Conservation (phyloP, 352 stramenopile genomes). For the Phytophthora pluvialis region DNA sequence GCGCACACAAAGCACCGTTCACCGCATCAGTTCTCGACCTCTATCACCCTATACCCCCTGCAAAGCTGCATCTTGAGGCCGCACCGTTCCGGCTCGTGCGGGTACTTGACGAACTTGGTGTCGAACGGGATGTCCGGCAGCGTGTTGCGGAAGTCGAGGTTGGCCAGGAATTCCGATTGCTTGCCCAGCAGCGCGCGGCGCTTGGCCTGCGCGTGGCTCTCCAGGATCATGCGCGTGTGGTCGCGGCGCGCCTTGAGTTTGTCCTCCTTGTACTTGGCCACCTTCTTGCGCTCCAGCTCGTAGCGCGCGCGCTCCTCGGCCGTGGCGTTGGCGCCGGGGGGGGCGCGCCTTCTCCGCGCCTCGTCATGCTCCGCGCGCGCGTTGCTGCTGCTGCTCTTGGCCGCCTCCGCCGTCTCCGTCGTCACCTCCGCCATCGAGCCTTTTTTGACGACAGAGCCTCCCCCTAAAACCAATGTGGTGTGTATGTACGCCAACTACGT, state of each 20-base stretch:
- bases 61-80: conserved; percentile 3
- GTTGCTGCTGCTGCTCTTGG: conserved; percentile 27
- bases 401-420: conserved; percentile 19
- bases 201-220: conserved; percentile 87
- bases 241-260: conserved; percentile 87
- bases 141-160: conserved; percentile 83
- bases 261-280: conserved; percentile 91
- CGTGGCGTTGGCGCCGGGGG: conserved; percentile 60
- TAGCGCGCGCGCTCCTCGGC: conserved; percentile 80
- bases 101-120: conserved; percentile 88
- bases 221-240: conserved; percentile 89
- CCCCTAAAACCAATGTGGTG: conserved; percentile 5
- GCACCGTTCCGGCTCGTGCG: conserved; percentile 77
- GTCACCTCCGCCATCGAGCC: conserved; percentile 33
- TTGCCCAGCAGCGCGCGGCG: conserved; percentile 79
- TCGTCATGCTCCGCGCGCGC: conserved; percentile 41
- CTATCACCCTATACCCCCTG: neutral
- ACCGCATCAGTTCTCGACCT: neutral
- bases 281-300: conserved; percentile 86
- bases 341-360: conserved; percentile 45
- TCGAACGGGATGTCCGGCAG: conserved; percentile 87
- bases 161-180: conserved; percentile 85
- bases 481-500: conserved; percentile 10
- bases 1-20: conserved; percentile 9
- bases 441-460: conserved; percentile 2